Evolutionary conservation across 495 filamentous ascomycete species (phyloP), one percentile per base, ranked within the genome.

Genomic region (Elaphomyces granulatus): DNA sequence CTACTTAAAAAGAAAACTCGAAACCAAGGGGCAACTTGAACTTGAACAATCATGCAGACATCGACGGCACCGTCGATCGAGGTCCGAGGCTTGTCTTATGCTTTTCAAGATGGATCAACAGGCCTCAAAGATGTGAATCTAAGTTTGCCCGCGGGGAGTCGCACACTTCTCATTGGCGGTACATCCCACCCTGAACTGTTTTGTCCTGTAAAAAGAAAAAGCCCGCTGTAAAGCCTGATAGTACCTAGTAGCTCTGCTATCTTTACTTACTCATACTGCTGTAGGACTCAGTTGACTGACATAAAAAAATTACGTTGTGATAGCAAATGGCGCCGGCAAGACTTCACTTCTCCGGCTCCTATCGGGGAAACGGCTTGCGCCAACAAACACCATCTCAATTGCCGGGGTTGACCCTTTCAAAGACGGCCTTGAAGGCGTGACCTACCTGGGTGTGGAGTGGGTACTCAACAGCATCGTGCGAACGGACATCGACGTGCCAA

Each of bases 381-480:
- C 92, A 0, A 58, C 57, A 20, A 61, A 68, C 46, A 78, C 75
- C 16, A 76, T 99, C 49, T 56, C 59, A 41, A 77, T 99, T 32
- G 78, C 71, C 23, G 83, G 81, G 38, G 72, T 82, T 20, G 92
- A 96, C 63, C 90, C 90, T 6, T 96, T 99, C 73, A 80, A 80
- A 49, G 71, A 83, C 16, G 74, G 76, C 8, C 70, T 94, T 0
- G 81, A 92, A 59, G 90, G 87, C 34, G 88, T 99, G 18, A 94
- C 87, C 36, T 99, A 99, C 58, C 79, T 99, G 4, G 90, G 90
- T 0, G 73, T 92, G 0, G 90, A 99, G 64, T 99, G 92, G 92
- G 92, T 96, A 9, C 75, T 96, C n/a, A 96, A 96, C 64, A 80
- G 78, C 23, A 92, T 95, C 49, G 92, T 96, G 26, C 78, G 92